Conservation (phyloP, 116 monocot genomes). For the Posidonia oceanica region DNA sequence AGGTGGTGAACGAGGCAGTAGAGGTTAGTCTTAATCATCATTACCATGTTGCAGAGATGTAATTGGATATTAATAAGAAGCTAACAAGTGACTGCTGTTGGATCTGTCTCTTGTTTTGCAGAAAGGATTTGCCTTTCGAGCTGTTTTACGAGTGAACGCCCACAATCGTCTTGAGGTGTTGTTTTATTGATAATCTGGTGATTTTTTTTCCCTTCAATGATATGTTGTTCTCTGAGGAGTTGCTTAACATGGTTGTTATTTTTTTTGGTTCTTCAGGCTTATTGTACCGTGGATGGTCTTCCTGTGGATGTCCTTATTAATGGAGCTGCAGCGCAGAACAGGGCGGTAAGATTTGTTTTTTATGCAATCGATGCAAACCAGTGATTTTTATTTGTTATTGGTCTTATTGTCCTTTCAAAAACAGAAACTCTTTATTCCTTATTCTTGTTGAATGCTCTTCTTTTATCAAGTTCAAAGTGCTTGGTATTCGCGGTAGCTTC, state of each 20-base stretch:
- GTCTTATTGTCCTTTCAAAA: background rate
- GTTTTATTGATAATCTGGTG: background rate
- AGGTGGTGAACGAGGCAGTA: conserved; percentile 46
- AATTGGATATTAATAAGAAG: background rate
- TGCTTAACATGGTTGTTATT: background rate
- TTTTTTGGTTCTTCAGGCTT: conserved; percentile 40
- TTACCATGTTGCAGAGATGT: background rate
- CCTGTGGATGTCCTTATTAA: conserved; percentile 65
- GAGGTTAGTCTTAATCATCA: conserved; percentile 29
- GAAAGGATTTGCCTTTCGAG: conserved; percentile 67
- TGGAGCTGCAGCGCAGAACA: conserved; percentile 65
- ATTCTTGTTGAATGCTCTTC: too few species aligned
- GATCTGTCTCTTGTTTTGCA: conserved; percentile 20
- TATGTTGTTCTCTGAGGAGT: background rate
- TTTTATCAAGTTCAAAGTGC: too few species aligned
- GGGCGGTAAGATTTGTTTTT: conserved; percentile 46
- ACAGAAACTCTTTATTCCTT: background rate
- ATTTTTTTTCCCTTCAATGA: background rate
- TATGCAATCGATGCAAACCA: background rate
- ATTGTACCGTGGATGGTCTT: conserved; percentile 73
- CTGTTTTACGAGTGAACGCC: conserved; percentile 75
- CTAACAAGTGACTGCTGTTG: background rate
- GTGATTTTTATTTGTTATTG: too few species aligned
- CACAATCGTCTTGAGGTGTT: conserved; percentile 58
- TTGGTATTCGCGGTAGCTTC: too few species aligned